Base-by-base conservation (phyloP, 1,284 basidiomycete species). In the Irpex lacteus region DNA sequence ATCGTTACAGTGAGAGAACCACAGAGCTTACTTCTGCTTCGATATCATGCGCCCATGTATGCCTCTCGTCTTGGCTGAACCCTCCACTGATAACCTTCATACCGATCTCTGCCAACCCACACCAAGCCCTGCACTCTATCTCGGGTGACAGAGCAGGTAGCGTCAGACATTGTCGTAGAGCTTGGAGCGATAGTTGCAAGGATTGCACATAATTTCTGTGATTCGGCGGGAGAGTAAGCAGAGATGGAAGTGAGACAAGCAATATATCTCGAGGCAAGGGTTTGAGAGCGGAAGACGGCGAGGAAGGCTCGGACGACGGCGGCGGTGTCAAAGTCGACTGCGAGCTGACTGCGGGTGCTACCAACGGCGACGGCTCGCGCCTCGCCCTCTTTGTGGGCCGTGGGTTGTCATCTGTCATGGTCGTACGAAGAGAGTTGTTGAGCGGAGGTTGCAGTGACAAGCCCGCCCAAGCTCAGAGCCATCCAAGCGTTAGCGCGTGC, bases 41-140 rank as follows among this genome's bases (percentile, higher is more conserved):
- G 2, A 87, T 75, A 32, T 80, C 83, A 32, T 72, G 69, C 5
- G 82, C 76, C 85, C 84, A 82, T 36, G 70, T 60, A 70, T 80
- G 66, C 59, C 77, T 77, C 7, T 75, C 78, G 40, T 72, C 71
- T 52, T 75, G 70, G 60, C 75, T 75, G 62, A 82, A 77, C 26
- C 84, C 80, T 32, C 81, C 80, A 34, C 76, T 75, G 62, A 84
- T 77, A 56, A 85, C 80, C 67, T 78, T 78, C 72, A 90, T 79
- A 6, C 88, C 89, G 4, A 90, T 67, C 74, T 92, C 90, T 0
- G 85, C 89, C 1, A 90, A 69, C 1, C 82, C 81, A 0, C 85
- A 85, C 86, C 87, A 90, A 0, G 88, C 87, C 2, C 86, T 77
- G 69, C 88, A 90, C 69, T 91, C 89, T 5, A 87, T 74, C 60